Evolutionary conservation across 1,139 yeast species (phyloP), one percentile per base, ranked within the genome.

Genomic region (Pichia sp.): DNA sequence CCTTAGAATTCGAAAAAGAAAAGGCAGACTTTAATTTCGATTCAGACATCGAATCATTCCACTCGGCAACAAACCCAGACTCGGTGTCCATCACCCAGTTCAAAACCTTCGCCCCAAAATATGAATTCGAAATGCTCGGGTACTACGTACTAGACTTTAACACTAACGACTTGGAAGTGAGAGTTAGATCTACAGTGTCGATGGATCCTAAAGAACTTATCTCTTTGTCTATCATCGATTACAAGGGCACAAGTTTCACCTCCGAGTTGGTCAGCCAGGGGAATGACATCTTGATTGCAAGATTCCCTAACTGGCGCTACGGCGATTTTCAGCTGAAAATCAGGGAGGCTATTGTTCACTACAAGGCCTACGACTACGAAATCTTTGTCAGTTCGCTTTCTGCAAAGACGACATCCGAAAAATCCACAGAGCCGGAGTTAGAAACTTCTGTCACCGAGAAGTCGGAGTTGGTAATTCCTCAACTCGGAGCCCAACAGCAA

Each of bases 241-340:
- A 23, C 16, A 45, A 47, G 6, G 47, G 50, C 10, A 7, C 16
- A 5, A 45, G 40, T 16, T 51, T 42, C 15, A 51, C 54, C 29
- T 51, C 54, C 4, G 50, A 47, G 16, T 32, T 51, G 29, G n/a
- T 42, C 30, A 47, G 32, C 38, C 50, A 51, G 31, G 51, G 45
- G 11, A 16, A 51, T 15, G 16, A 23, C 19, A 36, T 43, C 13
- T 44, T 47, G 6, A n/a, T 44, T 19, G 45, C 54, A 2, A 52
- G 36, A 38, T 52, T 52, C 34, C 15, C 47, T 5, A 19, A 52
- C n/a, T 52, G 54, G 54, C 45, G 36, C n/a, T 50, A 30, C 19
- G n/a, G 26, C 1, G 46, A 50, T 26, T 29, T 29, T 7, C 49
- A 34, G 29, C 16, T 36, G n/a, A 40, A 45, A 23, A 15, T 44